These are phyloP conservation scores for Pisolithus albus DNA, from an alignment of 768 basidiomycete species.

Conservation along the genomic window DNA sequence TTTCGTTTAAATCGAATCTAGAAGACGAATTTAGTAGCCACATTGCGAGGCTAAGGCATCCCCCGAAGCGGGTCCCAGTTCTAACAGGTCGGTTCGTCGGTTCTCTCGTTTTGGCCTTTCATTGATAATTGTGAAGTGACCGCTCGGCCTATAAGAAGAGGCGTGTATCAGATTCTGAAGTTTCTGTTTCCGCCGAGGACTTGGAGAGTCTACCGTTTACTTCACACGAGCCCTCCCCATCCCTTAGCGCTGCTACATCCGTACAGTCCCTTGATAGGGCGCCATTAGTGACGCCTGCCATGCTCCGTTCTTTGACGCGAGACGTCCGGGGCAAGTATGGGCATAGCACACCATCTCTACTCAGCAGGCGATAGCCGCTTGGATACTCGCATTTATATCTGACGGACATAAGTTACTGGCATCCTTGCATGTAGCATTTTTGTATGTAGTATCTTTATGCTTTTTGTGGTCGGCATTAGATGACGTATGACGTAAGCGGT, in stretches of 20 bases:
- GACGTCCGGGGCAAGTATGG: slow-evolving; percentile 28
- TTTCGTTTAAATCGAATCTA: slow-evolving; percentile 25
- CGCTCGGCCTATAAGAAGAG: slow-evolving; percentile 35
- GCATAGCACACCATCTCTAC: slow-evolving; percentile 3
- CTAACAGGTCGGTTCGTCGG: slow-evolving; percentile 31
- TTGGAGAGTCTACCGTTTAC: slow-evolving; percentile 22
- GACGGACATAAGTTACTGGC: no score
- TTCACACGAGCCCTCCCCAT: slow-evolving; percentile 29
- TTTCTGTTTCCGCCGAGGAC: slow-evolving; percentile 19
- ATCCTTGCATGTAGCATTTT: no score
- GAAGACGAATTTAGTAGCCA: slow-evolving; percentile 34
- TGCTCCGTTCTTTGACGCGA: slow-evolving; percentile 42
- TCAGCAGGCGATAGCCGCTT: slow-evolving; percentile 4
- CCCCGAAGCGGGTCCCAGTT: slow-evolving; percentile 39
- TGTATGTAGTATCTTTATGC: no score
- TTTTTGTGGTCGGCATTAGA: no score
- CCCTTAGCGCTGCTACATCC: slow-evolving; percentile 42
- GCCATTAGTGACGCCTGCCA: slow-evolving; percentile 50
- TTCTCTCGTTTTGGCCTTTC: background rate
- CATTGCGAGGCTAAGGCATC: slow-evolving; percentile 37
- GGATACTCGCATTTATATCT: background rate
- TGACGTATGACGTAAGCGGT: no score
- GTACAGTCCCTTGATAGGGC: slow-evolving; percentile 26
- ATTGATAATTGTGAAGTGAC: slow-evolving; percentile 20
- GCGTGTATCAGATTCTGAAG: slow-evolving; percentile 35